A percentile compares a stretch with the other conserved stretches of the same genome.
Evolutionary conservation across 1,284 basidiomycete species (phyloP).

Genomic region (Ustilago cynodontis): DNA sequence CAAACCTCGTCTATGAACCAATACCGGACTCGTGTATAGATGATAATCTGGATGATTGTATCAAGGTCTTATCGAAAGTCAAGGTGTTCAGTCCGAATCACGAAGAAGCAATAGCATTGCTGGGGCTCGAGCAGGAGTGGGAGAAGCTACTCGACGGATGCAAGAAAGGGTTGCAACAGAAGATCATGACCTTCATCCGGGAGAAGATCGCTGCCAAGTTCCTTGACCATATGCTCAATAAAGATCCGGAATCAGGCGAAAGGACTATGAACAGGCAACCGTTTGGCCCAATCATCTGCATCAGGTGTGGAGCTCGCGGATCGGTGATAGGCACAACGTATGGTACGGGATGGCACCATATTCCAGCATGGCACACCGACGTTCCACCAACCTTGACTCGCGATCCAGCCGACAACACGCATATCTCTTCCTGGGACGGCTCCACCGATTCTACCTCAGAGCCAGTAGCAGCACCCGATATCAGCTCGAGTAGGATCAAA

Average conservation of each 20-base stretch:
- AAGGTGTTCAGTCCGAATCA: constrained; percentile 75
- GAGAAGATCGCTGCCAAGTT: constrained; percentile 25
- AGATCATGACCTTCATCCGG: constrained; percentile 31
- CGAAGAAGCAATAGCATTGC: constrained; percentile 71
- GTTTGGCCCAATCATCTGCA: constrained; percentile 50
- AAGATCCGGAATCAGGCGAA: neutral
- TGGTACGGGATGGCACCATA: constrained; percentile 24
- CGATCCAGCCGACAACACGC: neutral
- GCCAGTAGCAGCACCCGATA: neutral
- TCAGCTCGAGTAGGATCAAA: constrained; percentile 22
- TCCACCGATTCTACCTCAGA: neutral
- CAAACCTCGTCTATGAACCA: constrained; percentile 81
- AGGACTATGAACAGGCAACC: neutral
- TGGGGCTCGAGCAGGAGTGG: constrained; percentile 53
- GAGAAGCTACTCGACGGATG: neutral
- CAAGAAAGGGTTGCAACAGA: neutral
- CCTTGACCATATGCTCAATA: constrained; percentile 4
- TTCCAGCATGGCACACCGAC: constrained; percentile 47
- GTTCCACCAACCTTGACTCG: neutral
- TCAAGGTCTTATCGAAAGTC: constrained; percentile 76
- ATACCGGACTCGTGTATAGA: constrained; percentile 75
- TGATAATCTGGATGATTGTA: constrained; percentile 79
- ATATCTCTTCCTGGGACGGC: neutral
- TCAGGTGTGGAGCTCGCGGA: constrained; percentile 54
- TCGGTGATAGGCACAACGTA: constrained; percentile 37